Conservation (phyloP, 352 stramenopile genomes). For the Globisporangium irregulare region DNA sequence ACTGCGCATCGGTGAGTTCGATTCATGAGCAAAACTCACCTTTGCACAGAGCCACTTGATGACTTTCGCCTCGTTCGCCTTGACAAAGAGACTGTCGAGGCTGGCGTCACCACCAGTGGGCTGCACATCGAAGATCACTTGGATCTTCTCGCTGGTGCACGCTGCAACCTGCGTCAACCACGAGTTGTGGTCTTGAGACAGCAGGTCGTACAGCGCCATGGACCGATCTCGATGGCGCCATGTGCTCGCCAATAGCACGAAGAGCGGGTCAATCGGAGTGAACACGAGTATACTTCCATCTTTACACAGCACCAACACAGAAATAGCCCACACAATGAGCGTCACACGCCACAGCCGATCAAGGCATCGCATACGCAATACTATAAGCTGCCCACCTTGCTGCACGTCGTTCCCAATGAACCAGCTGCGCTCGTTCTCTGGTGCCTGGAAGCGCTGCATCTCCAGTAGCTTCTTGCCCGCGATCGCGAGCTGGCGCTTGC, state of each 20-base stretch:
- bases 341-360: neutral
- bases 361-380: neutral
- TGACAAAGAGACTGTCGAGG: conserved; percentile 57
- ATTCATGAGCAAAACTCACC: conserved; percentile 13
- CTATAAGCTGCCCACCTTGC: conserved; percentile 29
- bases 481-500: conserved; percentile 60
- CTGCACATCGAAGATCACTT: conserved; percentile 59
- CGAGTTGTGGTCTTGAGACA: conserved; percentile 40
- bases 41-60: conserved; percentile 51
- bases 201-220: conserved; percentile 56
- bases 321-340: neutral
- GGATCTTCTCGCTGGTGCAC: conserved; percentile 29
- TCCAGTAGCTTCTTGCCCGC: conserved; percentile 44
- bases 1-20: neutral
- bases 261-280: conserved; percentile 64
- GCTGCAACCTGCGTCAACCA: conserved; percentile 52
- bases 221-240: conserved; percentile 48
- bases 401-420: conserved; percentile 73
- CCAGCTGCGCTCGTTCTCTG: conserved; percentile 58
- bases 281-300: conserved; percentile 64
- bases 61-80: conserved; percentile 51
- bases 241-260: conserved; percentile 60
- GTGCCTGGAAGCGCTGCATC: conserved; percentile 52
- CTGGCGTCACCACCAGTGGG: conserved; percentile 30
- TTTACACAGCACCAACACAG: conserved; percentile 11